Evolutionary conservation across 2,329 filamentous ascomycete species (phyloP).

Genomic region (Penicillium sp.): DNA sequence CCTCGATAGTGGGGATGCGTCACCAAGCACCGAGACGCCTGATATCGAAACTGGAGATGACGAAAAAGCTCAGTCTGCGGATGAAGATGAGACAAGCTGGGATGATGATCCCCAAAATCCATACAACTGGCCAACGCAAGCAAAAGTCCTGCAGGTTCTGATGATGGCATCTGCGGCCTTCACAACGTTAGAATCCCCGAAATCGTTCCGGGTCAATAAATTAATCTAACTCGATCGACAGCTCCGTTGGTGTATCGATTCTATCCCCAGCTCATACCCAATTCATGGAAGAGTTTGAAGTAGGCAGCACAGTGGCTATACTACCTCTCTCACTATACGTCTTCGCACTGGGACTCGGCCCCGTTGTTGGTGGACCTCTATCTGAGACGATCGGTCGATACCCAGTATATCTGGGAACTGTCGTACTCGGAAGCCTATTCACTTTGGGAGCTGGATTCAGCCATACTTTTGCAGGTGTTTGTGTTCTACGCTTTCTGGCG

Average conservation of each 20-base stretch:
- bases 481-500: conserved; percentile 20
- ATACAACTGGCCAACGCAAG: conserved; percentile 20
- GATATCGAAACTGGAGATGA: not conserved
- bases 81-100: not conserved
- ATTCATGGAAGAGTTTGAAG: conserved; percentile 21
- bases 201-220: not conserved
- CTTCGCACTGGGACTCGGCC: conserved; percentile 22
- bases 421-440: conserved; percentile 19
- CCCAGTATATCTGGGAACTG: conserved; percentile 22
- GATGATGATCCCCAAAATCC: conserved; percentile 16
- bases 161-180: conserved; percentile 22
- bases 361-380: conserved; percentile 27
- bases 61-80: not conserved
- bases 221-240: conserved; percentile 1
- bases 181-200: conserved; percentile 13
- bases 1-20: not conserved
- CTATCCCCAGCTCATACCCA: conserved; percentile 15
- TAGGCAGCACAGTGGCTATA: conserved; percentile 19
- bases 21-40: not conserved
- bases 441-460: conserved; percentile 21
- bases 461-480: conserved; percentile 14
- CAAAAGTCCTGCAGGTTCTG: conserved; percentile 14
- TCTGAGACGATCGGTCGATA: conserved; percentile 29
- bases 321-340: conserved; percentile 23
- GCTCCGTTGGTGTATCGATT: conserved; percentile 21